These are phyloP conservation scores for Jamesozyma lodderae DNA, from an alignment of 805 yeast genomes.

Conservation along the genomic window DNA sequence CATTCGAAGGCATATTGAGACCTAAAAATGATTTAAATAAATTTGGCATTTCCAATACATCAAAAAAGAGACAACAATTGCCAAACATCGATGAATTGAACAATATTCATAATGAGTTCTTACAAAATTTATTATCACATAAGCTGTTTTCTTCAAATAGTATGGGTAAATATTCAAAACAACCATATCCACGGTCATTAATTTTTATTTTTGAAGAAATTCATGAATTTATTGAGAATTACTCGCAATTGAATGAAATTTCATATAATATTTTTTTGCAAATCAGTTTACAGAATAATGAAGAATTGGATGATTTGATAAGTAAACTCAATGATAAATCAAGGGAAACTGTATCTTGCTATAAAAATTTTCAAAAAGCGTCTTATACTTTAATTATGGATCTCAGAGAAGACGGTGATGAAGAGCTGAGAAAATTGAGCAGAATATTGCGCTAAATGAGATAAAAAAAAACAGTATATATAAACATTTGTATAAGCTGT, in stretches of 20 bases:
- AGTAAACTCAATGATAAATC: conserved; percentile 33
- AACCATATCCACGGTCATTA: conserved; percentile 36
- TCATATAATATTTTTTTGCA: conserved; percentile 30
- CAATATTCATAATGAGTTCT: conserved; percentile 28
- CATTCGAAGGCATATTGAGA: conserved; percentile 23
- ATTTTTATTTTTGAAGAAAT: conserved; percentile 31
- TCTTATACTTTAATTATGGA: conserved; percentile 41
- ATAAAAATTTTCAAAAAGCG: conserved; percentile 36
- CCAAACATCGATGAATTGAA: conserved; percentile 43
- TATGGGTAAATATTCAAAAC: conserved; percentile 32
- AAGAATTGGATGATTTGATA: conserved; percentile 20
- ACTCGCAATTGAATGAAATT: conserved; percentile 32
- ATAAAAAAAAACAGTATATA: neutral
- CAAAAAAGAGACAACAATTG: conserved; percentile 1
- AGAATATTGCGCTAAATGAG: conserved; percentile 19
- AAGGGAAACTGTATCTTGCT: conserved; percentile 34
- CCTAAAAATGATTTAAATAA: conserved; percentile 22
- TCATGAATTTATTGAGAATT: conserved; percentile 33
- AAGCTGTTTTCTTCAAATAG: conserved; percentile 15
- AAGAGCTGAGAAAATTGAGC: conserved; percentile 42
- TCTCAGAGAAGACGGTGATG: conserved; percentile 42
- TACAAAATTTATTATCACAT: conserved; percentile 21
- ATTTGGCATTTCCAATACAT: neutral
- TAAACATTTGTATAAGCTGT: neutral
- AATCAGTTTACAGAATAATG: conserved; percentile 20